A percentile compares a stretch with the other conserved stretches of the same genome.
Evolutionary conservation across 495 filamentous ascomycete genomes (phyloP).

Genomic region (Penicillium malachiteum): DNA sequence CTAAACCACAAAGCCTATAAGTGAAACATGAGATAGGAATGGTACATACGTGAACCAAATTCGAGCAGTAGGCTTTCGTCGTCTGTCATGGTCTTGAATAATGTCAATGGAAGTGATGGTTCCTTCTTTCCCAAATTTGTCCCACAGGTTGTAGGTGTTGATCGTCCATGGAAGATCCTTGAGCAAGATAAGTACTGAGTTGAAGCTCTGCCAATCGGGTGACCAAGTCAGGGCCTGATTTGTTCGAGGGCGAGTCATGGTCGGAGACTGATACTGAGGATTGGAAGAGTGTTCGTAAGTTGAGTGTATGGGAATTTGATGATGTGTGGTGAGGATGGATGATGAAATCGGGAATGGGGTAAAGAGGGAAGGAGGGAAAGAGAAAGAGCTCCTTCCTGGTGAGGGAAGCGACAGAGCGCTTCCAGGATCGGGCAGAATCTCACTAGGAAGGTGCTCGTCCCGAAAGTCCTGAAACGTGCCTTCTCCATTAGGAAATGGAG

Average conservation of each 20-base stretch:
- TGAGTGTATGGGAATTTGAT: neutral
- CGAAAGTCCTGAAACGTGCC: no score
- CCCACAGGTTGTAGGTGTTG: conserved; percentile 37
- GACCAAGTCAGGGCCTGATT: neutral
- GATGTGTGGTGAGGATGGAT: neutral
- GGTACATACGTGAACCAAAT: conserved; percentile 45
- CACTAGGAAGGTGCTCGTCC: no score
- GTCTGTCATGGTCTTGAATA: conserved; percentile 27
- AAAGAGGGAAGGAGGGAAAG: no score
- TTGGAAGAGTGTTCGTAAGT: neutral
- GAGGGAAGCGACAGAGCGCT: no score
- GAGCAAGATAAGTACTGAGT: conserved; percentile 38
- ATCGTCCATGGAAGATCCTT: conserved; percentile 30
- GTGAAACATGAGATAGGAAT: neutral
- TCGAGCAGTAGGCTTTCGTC: conserved; percentile 20
- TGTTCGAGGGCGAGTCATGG: neutral
- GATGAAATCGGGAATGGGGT: no score
- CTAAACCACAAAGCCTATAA: neutral
- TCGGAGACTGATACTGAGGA: neutral
- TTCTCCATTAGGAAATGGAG: no score
- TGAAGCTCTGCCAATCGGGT: conserved; percentile 37
- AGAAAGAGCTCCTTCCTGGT: no score
- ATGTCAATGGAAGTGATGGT: conserved; percentile 44
- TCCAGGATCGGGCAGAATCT: no score
- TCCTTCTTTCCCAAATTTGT: conserved; percentile 40